Percentiles rank a stretch among this genome's conserved stretches.
phyloP scores from a whole-genome alignment of 768 basidiomycete species.

The Pisolithus tinctorius region DNA sequence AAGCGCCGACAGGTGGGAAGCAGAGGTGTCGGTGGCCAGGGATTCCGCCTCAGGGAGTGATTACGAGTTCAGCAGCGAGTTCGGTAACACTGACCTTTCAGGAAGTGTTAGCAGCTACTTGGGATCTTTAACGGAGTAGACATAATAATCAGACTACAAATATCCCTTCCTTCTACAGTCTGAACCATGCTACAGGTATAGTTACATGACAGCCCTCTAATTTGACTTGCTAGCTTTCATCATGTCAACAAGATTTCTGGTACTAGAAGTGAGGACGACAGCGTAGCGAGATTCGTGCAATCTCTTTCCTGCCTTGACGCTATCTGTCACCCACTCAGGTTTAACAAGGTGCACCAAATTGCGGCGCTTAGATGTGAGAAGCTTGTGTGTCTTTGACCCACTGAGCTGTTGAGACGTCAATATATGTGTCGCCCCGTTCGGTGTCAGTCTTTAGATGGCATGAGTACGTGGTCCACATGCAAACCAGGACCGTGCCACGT shows the following conservation, averaged over 20 bases:
- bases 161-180: not conserved
- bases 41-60: constrained; percentile 37
- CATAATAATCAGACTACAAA: not conserved
- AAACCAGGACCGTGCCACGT: constrained; percentile 18
- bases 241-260: constrained; percentile 35
- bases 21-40: constrained; percentile 17
- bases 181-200: constrained; percentile 5
- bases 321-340: constrained; percentile 72
- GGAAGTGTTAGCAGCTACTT: constrained; percentile 38
- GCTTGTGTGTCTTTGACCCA: constrained; percentile 63
- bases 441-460: constrained; percentile 34
- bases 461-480: constrained; percentile 6
- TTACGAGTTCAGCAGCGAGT: constrained; percentile 52
- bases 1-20: constrained; percentile 51
- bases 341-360: constrained; percentile 55
- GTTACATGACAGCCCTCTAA: not conserved
- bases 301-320: constrained; percentile 52
- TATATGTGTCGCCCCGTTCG: constrained; percentile 71
- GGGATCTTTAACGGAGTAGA: constrained; percentile 28
- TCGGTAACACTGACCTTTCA: constrained; percentile 44
- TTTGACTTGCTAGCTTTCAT: constrained; percentile 17
- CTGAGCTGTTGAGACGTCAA: constrained; percentile 67
- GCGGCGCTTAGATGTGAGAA: constrained; percentile 46
- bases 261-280: constrained; percentile 35
- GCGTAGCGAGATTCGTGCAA: constrained; percentile 55